Base-by-base conservation (phyloP, 805 yeast genomes). In the Hermanozyma aechmeae region DNA sequence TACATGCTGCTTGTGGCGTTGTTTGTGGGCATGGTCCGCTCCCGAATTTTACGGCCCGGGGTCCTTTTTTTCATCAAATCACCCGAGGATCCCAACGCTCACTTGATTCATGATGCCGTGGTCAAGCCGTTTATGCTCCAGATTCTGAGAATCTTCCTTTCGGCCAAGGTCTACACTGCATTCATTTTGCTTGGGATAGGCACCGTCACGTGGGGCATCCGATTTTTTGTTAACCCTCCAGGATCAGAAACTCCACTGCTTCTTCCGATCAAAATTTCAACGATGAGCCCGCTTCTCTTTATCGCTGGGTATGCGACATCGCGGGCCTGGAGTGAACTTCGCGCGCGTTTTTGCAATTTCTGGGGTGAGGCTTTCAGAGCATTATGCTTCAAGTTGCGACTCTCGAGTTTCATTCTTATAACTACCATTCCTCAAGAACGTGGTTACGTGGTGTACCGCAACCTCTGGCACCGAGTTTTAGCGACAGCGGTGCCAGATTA, bases 1-100 rank as follows among this genome's bases (percentile, higher is more conserved):
- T 92, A 85, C 60, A 87, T 92, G 97, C 76, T 79, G 38, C 63
- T 74, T 43, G 77, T 92, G 58, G 95, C 96, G 1, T 58, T 80
- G 27, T 89, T 75, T 54, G 86, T 89, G 17, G 82, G 93, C 13
- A 79, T 86, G 86, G 68, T 78, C 13, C 67, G 98, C 37, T 59
- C 69, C 25, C 56, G 62, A 34, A 75, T 85, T 23, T 65, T 89
- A 34, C 70, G 99, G 32, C 79, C 81, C 0, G 99, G 98, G 9
- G 95, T 84, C 6, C 61, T 92, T 26, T 92, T 76, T 51, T 92
- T 92, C 58, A 81, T 92, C 35, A 71, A 95, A 43, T 85, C 95
- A 14, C 95, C 96, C 4, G 96, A 86, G 43, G 96, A 92, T 49
- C 95, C 95, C 23, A 80, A 83, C 42, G 77, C 85, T 26, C 74